phyloP scores from a whole-genome alignment of 306 rosid species.

The Citrullus amarus region DNA sequence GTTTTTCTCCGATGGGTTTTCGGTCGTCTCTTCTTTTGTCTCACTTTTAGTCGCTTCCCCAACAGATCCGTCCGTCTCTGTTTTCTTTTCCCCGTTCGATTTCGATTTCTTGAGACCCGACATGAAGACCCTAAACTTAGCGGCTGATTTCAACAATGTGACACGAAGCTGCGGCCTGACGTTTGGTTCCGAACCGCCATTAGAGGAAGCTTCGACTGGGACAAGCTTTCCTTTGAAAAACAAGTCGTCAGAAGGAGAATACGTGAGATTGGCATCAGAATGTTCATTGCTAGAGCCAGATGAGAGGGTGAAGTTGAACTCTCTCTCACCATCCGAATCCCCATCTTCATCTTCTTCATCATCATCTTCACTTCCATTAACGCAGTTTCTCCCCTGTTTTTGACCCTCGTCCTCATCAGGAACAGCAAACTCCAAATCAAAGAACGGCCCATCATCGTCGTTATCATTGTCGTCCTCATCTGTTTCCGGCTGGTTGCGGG shows the following conservation, averaged over 20 bases:
- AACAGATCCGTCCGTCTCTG: constrained; percentile 22
- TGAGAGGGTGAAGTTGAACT: constrained; percentile 65
- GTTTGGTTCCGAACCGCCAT: constrained; percentile 38
- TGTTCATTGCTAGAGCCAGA: constrained; percentile 59
- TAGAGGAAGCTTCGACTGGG: constrained; percentile 43
- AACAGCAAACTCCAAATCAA: constrained; percentile 70
- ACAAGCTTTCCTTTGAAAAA: constrained; percentile 68
- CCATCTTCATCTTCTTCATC: constrained; percentile 15
- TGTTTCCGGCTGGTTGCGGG: constrained; percentile 12
- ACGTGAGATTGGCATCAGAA: constrained; percentile 45
- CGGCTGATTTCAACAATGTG: constrained; percentile 71
- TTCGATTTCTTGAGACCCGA: constrained; percentile 56
- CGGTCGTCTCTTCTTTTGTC: neutral
- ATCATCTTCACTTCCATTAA: constrained; percentile 2
- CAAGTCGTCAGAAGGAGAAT: constrained; percentile 64
- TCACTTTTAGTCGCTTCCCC: constrained; percentile 9
- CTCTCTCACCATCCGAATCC: constrained; percentile 25
- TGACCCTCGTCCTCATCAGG: constrained; percentile 40
- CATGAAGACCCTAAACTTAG: constrained; percentile 76
- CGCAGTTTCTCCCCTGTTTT: constrained; percentile 13
- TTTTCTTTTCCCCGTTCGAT: constrained; percentile 21
- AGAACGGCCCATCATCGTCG: constrained; percentile 75
- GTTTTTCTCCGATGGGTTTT: neutral
- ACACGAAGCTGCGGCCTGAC: constrained; percentile 47
- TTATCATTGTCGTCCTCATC: constrained; percentile 17